Evolutionary conservation across 768 basidiomycete species (phyloP).

Genomic region (Mycena epipterygia): DNA sequence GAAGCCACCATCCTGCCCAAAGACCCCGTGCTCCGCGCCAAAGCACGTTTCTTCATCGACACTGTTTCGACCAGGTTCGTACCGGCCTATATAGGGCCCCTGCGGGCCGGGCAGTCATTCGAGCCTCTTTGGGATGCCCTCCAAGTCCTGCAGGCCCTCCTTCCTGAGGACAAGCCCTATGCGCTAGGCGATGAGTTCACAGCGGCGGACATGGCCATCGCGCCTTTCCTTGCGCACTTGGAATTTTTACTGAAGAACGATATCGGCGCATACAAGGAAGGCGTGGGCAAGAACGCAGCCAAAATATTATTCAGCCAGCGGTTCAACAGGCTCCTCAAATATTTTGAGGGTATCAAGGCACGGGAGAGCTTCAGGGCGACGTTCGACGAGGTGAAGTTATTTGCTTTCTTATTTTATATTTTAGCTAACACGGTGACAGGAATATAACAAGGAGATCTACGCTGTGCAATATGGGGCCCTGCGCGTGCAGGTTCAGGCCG

Average conservation of each 20-base stretch:
- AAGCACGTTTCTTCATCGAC: slow-evolving; percentile 75
- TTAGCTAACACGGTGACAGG: background rate
- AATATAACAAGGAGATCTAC: slow-evolving; percentile 33
- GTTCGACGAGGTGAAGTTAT: slow-evolving; percentile 63
- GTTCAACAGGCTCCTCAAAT: slow-evolving; percentile 64
- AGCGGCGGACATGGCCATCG: slow-evolving; percentile 72
- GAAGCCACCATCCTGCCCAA: slow-evolving; percentile 62
- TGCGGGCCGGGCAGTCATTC: slow-evolving; percentile 56
- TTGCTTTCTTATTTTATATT: background rate
- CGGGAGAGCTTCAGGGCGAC: slow-evolving; percentile 70
- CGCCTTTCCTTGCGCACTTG: slow-evolving; percentile 72
- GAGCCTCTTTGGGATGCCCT: slow-evolving; percentile 58
- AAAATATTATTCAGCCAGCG: slow-evolving; percentile 60
- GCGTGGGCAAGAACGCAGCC: slow-evolving; percentile 60
- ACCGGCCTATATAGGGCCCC: slow-evolving; percentile 52
- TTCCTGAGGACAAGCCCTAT: slow-evolving; percentile 61
- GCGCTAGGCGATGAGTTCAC: slow-evolving; percentile 63
- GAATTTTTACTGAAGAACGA: slow-evolving; percentile 62
- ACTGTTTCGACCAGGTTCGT: slow-evolving; percentile 61
- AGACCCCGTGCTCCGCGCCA: slow-evolving; percentile 69
- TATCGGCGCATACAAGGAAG: slow-evolving; percentile 63
- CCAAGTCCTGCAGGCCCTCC: slow-evolving; percentile 62
- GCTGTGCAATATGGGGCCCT: slow-evolving; percentile 13
- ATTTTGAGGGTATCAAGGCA: slow-evolving; percentile 59
- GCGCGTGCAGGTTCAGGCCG: slow-evolving; percentile 28